Base-by-base conservation (phyloP, 2,329 filamentous ascomycete genomes). In the Fusarium piperis region DNA sequence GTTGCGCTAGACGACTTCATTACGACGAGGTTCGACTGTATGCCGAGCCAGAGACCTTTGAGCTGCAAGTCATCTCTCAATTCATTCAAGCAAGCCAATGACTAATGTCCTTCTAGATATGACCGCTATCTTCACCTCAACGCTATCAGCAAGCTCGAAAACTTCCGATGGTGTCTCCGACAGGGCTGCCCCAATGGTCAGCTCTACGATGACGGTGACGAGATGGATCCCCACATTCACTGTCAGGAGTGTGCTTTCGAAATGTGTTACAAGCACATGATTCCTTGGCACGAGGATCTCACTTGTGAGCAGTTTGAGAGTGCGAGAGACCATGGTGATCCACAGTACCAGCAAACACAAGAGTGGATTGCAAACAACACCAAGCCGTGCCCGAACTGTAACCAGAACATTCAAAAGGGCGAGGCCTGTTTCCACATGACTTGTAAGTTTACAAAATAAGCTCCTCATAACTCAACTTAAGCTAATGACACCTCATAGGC, bases 351-450 rank as follows among this genome's bases (percentile, higher is more conserved):
- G 8, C 35, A 66, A 38, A 66, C 63, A 8, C 63, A 39, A 20
- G 58, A 33, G 1, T 62, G 51, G 51, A 62, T 62, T 32, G 15
- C 35, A 1, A 41, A 23, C 3, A 66, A 68, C 20, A 68, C 63
- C 2, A 68, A 66, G 33, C 58, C 44, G 11, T 68, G 63, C 16
- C 65, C 65, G 3, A 46, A 41, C 51, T 68, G 63, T 35, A 9
- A 28, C 6, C 56, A 59, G 18, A 52, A 62, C 3, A 61, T 68
- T 1, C 41, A 68, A n/a, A 68, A 68, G 15, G 65, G 46, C 20
- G 32, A 59, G 13, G 52, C 33, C 12, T 66, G 65, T 18, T 68
- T 66, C 11, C 62, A 68, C 11, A 68, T 68, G 65, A 68, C 62
- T 2, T 68, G 65, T 56, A 11, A 55, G 66, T 57, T 32, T 7